phyloP scores from a whole-genome alignment of 2,329 filamentous ascomycete species.

The Pseudogymnoascus sp. region DNA sequence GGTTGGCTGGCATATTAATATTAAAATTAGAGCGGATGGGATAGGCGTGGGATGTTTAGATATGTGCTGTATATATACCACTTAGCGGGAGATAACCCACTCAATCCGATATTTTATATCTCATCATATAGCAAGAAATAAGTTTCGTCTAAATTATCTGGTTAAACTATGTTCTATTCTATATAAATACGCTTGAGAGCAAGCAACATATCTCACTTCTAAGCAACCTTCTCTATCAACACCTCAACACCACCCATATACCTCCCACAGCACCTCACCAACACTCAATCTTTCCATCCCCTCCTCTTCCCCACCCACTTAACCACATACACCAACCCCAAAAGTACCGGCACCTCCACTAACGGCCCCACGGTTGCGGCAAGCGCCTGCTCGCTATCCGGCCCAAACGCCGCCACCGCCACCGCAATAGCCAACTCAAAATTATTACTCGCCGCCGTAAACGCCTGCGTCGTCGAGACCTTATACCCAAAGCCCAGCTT shows the following conservation, averaged over 20 bases:
- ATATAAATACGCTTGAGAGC: neutral
- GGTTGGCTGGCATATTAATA: neutral
- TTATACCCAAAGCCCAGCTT: constrained; percentile 69
- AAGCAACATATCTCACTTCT: neutral
- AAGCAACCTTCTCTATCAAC: neutral
- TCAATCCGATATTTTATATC: neutral
- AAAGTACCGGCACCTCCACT: constrained; percentile 76
- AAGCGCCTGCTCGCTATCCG: constrained; percentile 70
- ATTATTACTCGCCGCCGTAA: constrained; percentile 87
- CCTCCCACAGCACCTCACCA: neutral
- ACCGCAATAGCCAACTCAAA: constrained; percentile 90
- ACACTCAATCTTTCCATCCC: constrained; percentile 24
- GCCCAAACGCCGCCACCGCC: constrained; percentile 71
- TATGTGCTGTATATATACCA: neutral
- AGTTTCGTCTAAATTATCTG: neutral
- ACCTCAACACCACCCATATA: neutral
- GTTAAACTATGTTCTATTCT: neutral
- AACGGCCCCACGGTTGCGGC: constrained; percentile 78
- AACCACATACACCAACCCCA: constrained; percentile 69
- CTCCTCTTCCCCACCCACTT: constrained; percentile 48
- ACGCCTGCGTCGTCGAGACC: constrained; percentile 68
- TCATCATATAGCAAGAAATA: neutral
- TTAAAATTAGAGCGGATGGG: neutral
- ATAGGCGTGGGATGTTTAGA: neutral
- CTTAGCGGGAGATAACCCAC: neutral